A percentile compares a stretch with the other conserved stretches of the same genome.
These are phyloP conservation scores for Diaporthe destruens DNA, from an alignment of 2,329 filamentous ascomycete genomes.

Conservation along the genomic window DNA sequence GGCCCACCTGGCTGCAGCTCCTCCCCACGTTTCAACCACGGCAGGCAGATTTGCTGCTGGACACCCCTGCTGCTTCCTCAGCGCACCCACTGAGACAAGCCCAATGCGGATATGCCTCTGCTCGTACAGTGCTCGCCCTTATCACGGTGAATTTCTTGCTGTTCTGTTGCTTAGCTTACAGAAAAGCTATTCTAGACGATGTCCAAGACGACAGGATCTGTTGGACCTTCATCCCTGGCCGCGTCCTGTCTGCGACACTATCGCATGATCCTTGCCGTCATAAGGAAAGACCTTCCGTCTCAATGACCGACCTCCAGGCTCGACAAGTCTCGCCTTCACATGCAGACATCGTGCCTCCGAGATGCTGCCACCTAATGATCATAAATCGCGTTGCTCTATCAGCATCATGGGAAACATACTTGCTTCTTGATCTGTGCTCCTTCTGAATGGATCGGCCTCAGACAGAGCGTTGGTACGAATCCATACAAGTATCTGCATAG, in stretches of 20 bases:
- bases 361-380: background rate
- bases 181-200: background rate
- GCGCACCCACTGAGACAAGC: background rate
- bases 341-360: background rate
- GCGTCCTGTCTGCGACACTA: background rate
- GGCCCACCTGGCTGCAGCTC: conserved; percentile 23
- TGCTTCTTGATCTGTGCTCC: too few species aligned
- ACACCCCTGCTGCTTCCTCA: background rate
- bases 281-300: background rate
- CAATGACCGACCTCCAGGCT: background rate
- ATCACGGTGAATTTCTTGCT: background rate
- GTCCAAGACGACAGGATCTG: background rate
- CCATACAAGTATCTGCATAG: too few species aligned
- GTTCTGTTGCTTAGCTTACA: background rate
- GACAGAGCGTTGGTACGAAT: background rate
- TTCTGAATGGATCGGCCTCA: too few species aligned
- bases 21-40: conserved; percentile 26
- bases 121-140: background rate
- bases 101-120: background rate
- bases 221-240: background rate
- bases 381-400: background rate
- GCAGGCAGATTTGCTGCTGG: conserved; percentile 3
- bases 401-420: too few species aligned
- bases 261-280: too few species aligned
- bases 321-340: background rate